Evolutionary conservation across 2,329 filamentous ascomycete genomes (phyloP), one percentile per base, ranked within the genome.

Genomic region (Aplosporella prunicola): DNA sequence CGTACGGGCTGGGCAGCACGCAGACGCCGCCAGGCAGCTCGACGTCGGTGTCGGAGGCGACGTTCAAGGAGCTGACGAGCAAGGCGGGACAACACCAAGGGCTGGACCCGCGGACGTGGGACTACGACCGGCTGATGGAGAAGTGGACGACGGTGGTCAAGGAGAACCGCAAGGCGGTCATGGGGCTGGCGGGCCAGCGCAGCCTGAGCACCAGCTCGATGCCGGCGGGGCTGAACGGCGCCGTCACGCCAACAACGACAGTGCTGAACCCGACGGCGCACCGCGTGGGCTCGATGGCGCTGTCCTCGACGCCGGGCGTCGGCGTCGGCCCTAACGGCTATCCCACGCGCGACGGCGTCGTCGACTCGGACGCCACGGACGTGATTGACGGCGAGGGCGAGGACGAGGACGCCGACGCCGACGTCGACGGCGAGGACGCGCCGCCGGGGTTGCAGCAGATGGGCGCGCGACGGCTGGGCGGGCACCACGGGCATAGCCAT

Each of bases 101-200:
- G 2, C 51, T 58, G 47, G 58, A 61, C 39, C 52, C 53, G 26
- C 51, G 56, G 35, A 57, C 59, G 34, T 63, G 57, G 58, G 57
- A 62, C 45, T 62, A 60, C 41, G 58, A 62, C 37, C 55, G 53
- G 31, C 43, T 63, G 22, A 52, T 61, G 24, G 59, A 62, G 20
- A 62, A 61, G 46, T 63, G 60, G 56, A 55, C 52, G 35, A 44
- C 40, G 10, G 50, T 56, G 16, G 52, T 61, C 6, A 50, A 58
- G 2, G 58, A 61, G 14, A 53, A 42, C 38, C 51, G 49, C 36
- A 46, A 50, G 11, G 29, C 45, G 0, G 26, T 43, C 5, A 41
- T 41, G 1, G 59, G 60, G 6, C 47, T 63, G 51, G 47, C 51
- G 5, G 56, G 50, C 3, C 60, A 63, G 38, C 54, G 56, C 41